Evolutionary conservation across 257 asterid genomes (phyloP), one percentile per base, ranked within the genome.

Genomic region (Avicennia marina): DNA sequence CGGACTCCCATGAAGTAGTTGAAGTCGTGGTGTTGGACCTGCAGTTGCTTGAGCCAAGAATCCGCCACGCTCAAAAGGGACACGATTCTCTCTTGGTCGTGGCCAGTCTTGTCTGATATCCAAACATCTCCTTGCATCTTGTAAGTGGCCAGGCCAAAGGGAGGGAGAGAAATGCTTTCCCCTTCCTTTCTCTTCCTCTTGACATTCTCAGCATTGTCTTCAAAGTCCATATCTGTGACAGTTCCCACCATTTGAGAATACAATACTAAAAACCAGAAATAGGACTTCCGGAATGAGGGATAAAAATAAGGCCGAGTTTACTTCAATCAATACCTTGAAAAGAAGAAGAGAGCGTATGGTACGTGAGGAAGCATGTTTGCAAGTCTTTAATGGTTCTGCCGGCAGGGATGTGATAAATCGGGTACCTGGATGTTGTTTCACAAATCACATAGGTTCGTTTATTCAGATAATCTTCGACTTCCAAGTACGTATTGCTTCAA

Each of bases 1-100:
- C 88, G 75, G 61, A 47, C 67, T 48, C 95, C 90, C 64, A 71
- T 80, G 91, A 90, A 85, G 75, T 85, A 76, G 81, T 90, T 87
- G 75, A 90, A 90, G 73, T 90, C 96, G 20, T 81, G 98, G 72
- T 90, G 98, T 51, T 85, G 93, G 81, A 87, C 91, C 58, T 84
- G 72, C 45, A 90, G 53, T 62, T 87, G 98, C 96, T 85, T 90
- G 63, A 90, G 90, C 98, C 96, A 87, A 0, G 96, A 90, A 60
- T 90, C 96, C 0, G 98, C 94, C 58, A 70, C 96, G 51, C 98
- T 85, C 66, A 67, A 68, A 6, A 90, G 86, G 2, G 95, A 79
- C 34, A 62, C 66, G 22, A 85, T 62, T 70, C 75, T 77, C 73
- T 81, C 88, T 9, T 66, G 67, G 61, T 86, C 87, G 56, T 24